Base-by-base conservation (phyloP, 2,329 filamentous ascomycete species). In the Rugonectria rugulosa region DNA sequence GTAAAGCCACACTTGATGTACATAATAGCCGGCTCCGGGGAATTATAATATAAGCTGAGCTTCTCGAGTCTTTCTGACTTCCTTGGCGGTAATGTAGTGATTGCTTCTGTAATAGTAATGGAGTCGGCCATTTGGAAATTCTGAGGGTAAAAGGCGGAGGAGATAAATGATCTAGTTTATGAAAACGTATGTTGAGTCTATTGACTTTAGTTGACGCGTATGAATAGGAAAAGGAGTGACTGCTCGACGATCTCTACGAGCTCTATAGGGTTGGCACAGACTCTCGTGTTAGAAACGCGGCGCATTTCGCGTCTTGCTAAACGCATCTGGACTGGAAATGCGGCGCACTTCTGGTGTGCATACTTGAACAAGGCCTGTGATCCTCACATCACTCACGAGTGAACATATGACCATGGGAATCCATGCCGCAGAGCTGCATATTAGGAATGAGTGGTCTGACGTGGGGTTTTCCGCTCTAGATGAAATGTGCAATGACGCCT, bases 11-110 rank as follows among this genome's bases (percentile, higher is more conserved):
- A 51, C 34, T n/a, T 14, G n/a, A n/a, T 43, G 23, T n/a, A 43
- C 37, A 51, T 42, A 17, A 43, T 51, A 10, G 37, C 47, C 12
- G 15, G 47, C 38, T 51, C 47, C 31, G 38, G 47, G 12, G 20
- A 20, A 20, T 51, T 51, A 11, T 23, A 41, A 36, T 42, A 27
- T 31, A 50, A 20, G 14, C 26, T 11, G 23, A 50, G 34, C 23
- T 38, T 27, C 31, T 40, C 23, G 17, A 48, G 23, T 32, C 45
- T 38, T 15, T 12, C 5, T 23, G n/a, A 20, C 15, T 48, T 21
- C 15, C 15, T 29, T 29, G 26, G 26, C 26, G 26, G 26, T 12
- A 29, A 29, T 29, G 26, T 12, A 29, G 26, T 12, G 26, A 29
- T 29, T 12, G 26, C 26, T 29, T 12, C 26, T 29, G 26, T 29